These are phyloP conservation scores for Bolboschoenoplectus hybrid DNA, from an alignment of 202 grass and related monocot species.

Conservation along the genomic window DNA sequence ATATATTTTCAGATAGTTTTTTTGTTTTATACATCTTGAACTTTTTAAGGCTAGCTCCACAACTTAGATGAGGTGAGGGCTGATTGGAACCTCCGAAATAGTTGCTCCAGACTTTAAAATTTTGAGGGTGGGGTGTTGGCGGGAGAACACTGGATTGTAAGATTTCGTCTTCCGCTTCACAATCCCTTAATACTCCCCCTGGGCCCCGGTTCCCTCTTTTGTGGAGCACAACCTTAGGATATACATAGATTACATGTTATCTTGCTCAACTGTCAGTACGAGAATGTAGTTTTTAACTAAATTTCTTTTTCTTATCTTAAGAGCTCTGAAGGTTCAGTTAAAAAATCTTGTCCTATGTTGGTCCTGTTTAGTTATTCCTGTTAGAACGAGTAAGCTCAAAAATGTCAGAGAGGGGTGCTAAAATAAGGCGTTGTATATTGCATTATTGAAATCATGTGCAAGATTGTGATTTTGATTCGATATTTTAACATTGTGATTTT, in stretches of 20 bases:
- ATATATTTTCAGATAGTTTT: background rate
- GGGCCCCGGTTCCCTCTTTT: background rate
- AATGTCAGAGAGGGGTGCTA: background rate
- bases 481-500: background rate
- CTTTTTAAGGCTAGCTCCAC: constrained; percentile 35
- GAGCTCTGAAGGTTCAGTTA: background rate
- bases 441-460: background rate
- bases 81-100: background rate
- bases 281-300: background rate
- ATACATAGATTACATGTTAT: background rate
- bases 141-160: background rate
- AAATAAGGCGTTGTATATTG: background rate
- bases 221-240: background rate
- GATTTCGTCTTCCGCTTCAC: background rate
- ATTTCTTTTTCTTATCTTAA: background rate
- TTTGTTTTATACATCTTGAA: constrained; percentile 37
- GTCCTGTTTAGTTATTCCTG: background rate
- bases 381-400: background rate
- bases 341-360: background rate
- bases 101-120: background rate
- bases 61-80: background rate
- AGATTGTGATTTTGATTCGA: background rate
- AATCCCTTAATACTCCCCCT: background rate
- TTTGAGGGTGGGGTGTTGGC: background rate
- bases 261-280: background rate